Evolutionary conservation across 2,329 filamentous ascomycete species (phyloP), one percentile per base, ranked within the genome.

Genomic region (Salinomyces thailandicus): DNA sequence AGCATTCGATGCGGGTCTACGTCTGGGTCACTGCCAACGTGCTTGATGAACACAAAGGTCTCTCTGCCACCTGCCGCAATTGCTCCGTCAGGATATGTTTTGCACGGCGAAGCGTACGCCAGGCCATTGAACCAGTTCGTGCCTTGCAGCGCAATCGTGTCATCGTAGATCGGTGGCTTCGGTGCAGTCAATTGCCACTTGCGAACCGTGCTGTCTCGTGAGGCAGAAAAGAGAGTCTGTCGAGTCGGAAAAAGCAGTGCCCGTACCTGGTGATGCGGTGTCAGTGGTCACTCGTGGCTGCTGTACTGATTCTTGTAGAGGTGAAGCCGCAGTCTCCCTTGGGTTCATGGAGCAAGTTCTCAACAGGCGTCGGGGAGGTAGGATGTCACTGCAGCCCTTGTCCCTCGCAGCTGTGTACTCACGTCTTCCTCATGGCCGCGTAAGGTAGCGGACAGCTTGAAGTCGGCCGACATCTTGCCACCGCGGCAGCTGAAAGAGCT

Each of bases 391-490:
- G n/a, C n/a, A 13, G 42, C n/a, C n/a, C n/a, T n/a, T n/a, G n/a
- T n/a, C n/a, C n/a, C n/a, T n/a, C n/a, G n/a, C n/a, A n/a, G n/a
- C n/a, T n/a, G n/a, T n/a, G n/a, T n/a, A 62, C 79, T 63, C 71
- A 95, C 91, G 76, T 98, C 91, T 60, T 91, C 81, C 61, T 91
- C 82, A 61, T 98, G 91, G 55, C 85, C 89, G 50, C 78, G 68
- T 48, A 98, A 73, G 56, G 85, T 82, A 50, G 89, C 86, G 44
- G 91, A 93, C 55, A 98, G 77, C 73, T 89, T 94, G 72, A 85
- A 96, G 59, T 86, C 80, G 62, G 42, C 45, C 7, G 31, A 18
- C 31, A 33, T 33, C 9, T 33, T 30, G n/a, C n/a, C n/a, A n/a
- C n/a, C n/a, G n/a, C n/a, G n/a, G n/a, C n/a, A n/a, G n/a, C n/a